Base-by-base conservation (phyloP, 306 rosid genomes). In the Acacia confusa region DNA sequence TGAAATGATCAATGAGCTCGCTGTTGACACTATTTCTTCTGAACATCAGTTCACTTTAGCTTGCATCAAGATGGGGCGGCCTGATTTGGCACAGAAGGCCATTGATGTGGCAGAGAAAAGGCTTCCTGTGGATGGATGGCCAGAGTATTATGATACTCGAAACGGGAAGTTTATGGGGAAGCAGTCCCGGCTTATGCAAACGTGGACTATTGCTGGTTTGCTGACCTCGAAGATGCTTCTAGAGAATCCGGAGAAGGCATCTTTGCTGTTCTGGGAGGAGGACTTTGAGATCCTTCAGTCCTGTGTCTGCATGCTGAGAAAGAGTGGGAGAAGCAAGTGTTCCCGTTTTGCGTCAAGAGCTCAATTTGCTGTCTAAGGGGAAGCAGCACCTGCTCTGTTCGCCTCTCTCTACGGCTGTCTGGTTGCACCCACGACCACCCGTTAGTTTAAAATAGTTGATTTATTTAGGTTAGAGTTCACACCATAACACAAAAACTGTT, bases 121-220 rank as follows among this genome's bases (percentile, higher is more conserved):
- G 74, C 92, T 95, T 78, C 78, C 82, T 7, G 73, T 2, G 9
- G 99, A 95, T 75, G 83, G 77, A 44, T 95, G 99, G 99, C 98
- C 99, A 4, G 99, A 95, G 84, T 95, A 95, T 84, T 95, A 95
- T 16, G 99, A 95, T 80, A 95, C 99, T 13, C 83, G 81, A 79
- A 93, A 91, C 2, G 99, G 99, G 67, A 95, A 74, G 84, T 95
- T 95, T 53, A 92, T 95, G 4, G 99, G 99, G 70, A 95, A 95
- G 86, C 97, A 93, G 79, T 88, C 99, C 0, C 90, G 97, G 70
- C 85, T 84, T 65, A 84, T 81, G 90, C 99, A 95, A 82, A 95
- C 99, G 6, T 95, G 99, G 99, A 93, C 99, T 3, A 87, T 95
- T 83, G 93, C 98, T 22, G 99, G 99, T 69, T 91, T 75, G 87